Conservation (phyloP, 108 stramenopile genomes). For the Epipyxis sp. region DNA sequence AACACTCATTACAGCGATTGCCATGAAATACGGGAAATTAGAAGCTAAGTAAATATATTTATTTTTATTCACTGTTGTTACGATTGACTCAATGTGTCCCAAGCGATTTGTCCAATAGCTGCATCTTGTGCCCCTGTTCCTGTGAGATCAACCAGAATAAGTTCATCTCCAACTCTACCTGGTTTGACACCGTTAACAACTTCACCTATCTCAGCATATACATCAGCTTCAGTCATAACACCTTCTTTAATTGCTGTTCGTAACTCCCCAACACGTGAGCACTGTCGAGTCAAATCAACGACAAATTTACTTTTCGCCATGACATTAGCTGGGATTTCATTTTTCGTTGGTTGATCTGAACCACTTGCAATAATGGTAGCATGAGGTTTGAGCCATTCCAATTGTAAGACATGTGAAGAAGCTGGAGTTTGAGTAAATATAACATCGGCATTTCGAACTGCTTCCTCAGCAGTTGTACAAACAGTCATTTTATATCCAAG, state of each 20-base stretch:
- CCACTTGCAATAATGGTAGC: conserved; percentile 89
- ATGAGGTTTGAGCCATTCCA: no score
- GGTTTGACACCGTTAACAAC: conserved; percentile 80
- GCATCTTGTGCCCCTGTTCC: conserved; percentile 88
- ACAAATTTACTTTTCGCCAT: conserved; percentile 72
- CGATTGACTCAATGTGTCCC: no score
- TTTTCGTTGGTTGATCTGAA: conserved; percentile 86
- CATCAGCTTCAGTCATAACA: conserved; percentile 80
- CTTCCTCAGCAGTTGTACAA: no score
- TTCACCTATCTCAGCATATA: conserved; percentile 84
- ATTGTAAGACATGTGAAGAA: no score
- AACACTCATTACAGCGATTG: no score
- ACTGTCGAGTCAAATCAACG: conserved; percentile 80
- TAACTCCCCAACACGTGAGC: conserved; percentile 79
- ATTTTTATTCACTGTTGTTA: no score
- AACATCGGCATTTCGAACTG: no score
- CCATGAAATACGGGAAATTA: no score
- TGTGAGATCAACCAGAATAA: conserved; percentile 89
- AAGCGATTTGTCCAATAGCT: no score
- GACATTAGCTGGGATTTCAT: conserved; percentile 82
- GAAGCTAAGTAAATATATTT: no score
- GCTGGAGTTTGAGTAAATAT: no score
- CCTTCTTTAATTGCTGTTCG: conserved; percentile 73
- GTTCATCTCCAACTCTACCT: conserved; percentile 80
- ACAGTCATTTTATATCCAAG: no score